phyloP scores from a whole-genome alignment of 1,139 yeast species.

The Candida albicans region DNA sequence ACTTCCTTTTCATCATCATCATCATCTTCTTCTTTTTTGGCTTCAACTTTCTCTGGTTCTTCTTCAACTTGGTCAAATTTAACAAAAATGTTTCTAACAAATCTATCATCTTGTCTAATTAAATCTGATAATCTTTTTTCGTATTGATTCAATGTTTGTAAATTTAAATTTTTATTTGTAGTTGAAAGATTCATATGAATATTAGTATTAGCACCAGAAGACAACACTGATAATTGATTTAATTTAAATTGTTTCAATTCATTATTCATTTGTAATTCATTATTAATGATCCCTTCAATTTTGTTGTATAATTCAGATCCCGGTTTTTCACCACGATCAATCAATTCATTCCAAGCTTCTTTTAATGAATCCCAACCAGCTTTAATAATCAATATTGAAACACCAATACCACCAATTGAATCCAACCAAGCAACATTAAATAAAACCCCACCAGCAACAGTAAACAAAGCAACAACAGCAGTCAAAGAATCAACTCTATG shows the following conservation, averaged over 20 bases:
- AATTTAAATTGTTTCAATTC: conserved; percentile 29
- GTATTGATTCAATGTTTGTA: conserved; percentile 28
- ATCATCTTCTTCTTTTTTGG: conserved; percentile 2
- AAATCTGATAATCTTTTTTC: conserved; percentile 26
- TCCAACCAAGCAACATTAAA: conserved; percentile 82
- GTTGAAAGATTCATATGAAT: conserved; percentile 28
- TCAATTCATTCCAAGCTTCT: conserved; percentile 69
- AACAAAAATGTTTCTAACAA: conserved; percentile 32
- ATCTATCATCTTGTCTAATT: conserved; percentile 33
- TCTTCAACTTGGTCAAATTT: conserved; percentile 15
- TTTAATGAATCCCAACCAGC: conserved; percentile 82
- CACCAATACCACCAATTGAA: conserved; percentile 86
- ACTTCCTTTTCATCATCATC: too few species aligned
- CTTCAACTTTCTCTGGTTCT: conserved; percentile 8
- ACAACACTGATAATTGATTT: conserved; percentile 53
- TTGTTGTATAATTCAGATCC: conserved; percentile 31
- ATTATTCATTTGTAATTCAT: conserved; percentile 19
- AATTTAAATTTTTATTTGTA: conserved; percentile 17
- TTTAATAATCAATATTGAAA: conserved; percentile 73
- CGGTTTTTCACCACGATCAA: conserved; percentile 54
- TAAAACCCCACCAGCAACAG: conserved; percentile 83
- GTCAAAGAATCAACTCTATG: conserved; percentile 95
- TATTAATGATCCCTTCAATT: conserved; percentile 21
- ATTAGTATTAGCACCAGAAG: conserved; percentile 70
- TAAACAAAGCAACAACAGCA: conserved; percentile 83